phyloP scores from a whole-genome alignment of 345 rosid genomes.

The Moringa oleifera region DNA sequence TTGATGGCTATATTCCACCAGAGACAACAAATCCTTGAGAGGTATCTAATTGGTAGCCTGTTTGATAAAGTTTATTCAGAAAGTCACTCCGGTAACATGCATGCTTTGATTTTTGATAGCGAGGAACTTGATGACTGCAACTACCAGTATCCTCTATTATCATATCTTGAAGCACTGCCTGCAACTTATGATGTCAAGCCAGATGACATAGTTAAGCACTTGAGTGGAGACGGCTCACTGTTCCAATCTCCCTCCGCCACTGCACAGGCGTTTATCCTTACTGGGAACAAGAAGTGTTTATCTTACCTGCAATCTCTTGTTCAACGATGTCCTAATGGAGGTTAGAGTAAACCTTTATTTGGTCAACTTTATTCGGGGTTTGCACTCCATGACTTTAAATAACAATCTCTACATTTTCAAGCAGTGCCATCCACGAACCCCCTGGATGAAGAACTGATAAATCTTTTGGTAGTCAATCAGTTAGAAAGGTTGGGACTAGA shows the following conservation, averaged over 20 bases:
- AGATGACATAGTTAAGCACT: conserved; percentile 22
- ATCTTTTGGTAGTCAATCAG: conserved; percentile 43
- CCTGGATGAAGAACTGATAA: conserved; percentile 46
- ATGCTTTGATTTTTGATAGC: conserved; percentile 15
- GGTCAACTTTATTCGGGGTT: not conserved
- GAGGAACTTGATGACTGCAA: conserved; percentile 30
- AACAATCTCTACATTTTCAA: not conserved
- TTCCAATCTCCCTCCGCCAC: conserved; percentile 73
- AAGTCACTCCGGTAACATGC: not conserved
- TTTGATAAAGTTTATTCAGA: not conserved
- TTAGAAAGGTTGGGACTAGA: conserved; percentile 44
- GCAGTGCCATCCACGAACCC: conserved; percentile 47
- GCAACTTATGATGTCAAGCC: conserved; percentile 8
- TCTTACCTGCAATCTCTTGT: conserved; percentile 41
- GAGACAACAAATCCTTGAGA: conserved; percentile 32
- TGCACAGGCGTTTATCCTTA: conserved; percentile 50
- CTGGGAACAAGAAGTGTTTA: conserved; percentile 37
- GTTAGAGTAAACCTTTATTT: conserved; percentile 13
- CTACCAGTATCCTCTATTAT: conserved; percentile 29
- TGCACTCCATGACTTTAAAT: not conserved
- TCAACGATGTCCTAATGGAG: conserved; percentile 36
- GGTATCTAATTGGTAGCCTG: conserved; percentile 7
- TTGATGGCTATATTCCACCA: conserved; percentile 21
- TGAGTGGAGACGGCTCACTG: conserved; percentile 41
- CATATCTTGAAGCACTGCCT: conserved; percentile 47